Evolutionary conservation across 2,329 filamentous ascomycete species (phyloP), one percentile per base, ranked within the genome.

Genomic region (Alternaria burnsii): DNA sequence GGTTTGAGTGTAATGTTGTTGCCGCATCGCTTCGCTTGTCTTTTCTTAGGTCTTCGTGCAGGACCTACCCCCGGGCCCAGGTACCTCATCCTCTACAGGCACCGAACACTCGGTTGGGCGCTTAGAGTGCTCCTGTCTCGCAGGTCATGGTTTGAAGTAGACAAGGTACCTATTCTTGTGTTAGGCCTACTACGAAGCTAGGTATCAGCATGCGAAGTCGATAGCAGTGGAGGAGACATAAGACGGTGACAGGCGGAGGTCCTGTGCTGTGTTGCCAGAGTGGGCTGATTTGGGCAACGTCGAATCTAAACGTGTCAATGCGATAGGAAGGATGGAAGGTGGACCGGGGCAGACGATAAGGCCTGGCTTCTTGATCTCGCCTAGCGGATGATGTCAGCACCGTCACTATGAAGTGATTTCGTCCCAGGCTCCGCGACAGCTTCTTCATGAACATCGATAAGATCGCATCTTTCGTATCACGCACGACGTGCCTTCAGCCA

Each of bases 41-140:
- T 57, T 47, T 60, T 60, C 53, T 60, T 60, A 57, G 58, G 28
- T 36, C 47, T 60, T 10, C 36, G 30, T 57, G 47, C 58, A 57
- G 10, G 12, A 52, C 32, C 32, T 20, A 48, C 34, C 20, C 28
- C 28, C 34, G 14, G 32, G 14, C 40, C 28, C 22, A 26, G 32
- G 14, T 26, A 34, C 42, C 40, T 42, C 47, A 52, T 42, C 47
- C 34, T 46, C 10, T 9, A 18, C 32, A 28, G 32, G 16, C 18
- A 57, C 53, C 40, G 34, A 57, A 11, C 22, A 18, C 12, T 28
- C 20, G 47, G 54, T 26, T 38, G 20, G 40, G 55, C 47, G 47
- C 52, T 38, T 50, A 40, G 28, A 22, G n/a, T 24, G 11, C 10
- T 38, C 41, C 20, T 40, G 28, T 44, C 55, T 47, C 26, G 43